phyloP scores from a whole-genome alignment of 2,329 filamentous ascomycete species.

The Zasmidium citrigriseum region DNA sequence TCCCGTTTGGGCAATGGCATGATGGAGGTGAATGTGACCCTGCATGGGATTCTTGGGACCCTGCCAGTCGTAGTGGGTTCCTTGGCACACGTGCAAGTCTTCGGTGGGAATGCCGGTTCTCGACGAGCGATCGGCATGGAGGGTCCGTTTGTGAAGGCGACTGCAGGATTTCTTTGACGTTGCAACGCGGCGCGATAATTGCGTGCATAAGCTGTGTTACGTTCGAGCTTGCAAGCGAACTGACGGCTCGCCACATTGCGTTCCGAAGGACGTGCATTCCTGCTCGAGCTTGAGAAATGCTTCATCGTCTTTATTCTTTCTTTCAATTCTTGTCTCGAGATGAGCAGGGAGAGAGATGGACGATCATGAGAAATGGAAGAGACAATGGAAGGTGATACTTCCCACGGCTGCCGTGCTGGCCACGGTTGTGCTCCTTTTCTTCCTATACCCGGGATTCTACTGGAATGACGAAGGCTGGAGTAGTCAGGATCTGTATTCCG shows the following conservation, averaged over 20 bases:
- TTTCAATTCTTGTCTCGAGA: neutral
- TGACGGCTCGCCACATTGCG: slow-evolving; percentile 7
- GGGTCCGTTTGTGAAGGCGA: neutral
- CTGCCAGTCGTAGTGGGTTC: neutral
- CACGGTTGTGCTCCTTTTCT: neutral
- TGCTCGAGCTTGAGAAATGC: neutral
- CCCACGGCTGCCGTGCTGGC: neutral
- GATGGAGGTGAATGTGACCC: neutral
- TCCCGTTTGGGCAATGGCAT: neutral
- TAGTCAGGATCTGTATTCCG: neutral
- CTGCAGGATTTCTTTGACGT: neutral
- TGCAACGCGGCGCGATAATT: slow-evolving; percentile 2
- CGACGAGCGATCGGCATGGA: neutral
- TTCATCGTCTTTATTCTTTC: neutral
- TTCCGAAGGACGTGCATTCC: neutral
- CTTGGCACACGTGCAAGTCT: neutral
- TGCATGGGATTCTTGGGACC: neutral
- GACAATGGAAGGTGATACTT: slow-evolving; percentile 2
- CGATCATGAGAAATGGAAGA: neutral
- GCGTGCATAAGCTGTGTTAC: slow-evolving; percentile 7
- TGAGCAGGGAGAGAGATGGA: neutral
- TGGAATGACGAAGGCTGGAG: neutral
- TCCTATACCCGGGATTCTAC: slow-evolving; percentile 1
- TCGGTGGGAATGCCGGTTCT: neutral
- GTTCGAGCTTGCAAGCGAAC: neutral